A percentile compares a stretch with the other conserved stretches of the same genome.
Evolutionary conservation across 805 yeast species (phyloP).

Genomic region (Hermanozyma aechmeae): DNA sequence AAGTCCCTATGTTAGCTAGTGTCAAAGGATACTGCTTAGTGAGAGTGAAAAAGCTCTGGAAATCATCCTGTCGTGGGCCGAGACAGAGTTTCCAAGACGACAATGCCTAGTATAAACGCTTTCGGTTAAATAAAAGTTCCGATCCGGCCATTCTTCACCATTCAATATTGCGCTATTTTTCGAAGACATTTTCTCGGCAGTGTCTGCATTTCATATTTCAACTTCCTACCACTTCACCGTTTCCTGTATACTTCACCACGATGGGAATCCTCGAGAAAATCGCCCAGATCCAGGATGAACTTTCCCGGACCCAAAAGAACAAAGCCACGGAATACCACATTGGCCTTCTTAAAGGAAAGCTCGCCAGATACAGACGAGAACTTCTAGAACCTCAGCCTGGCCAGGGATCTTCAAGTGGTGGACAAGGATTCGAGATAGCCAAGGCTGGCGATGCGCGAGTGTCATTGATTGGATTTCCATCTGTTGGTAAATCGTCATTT

Average conservation of each 20-base stretch:
- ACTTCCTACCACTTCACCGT: background rate
- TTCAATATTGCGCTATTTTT: no score
- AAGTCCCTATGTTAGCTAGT: no score
- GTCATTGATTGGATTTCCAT: conserved; percentile 92
- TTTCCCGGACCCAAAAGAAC: conserved; percentile 91
- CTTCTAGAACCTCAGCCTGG: conserved; percentile 84
- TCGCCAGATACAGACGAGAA: conserved; percentile 88
- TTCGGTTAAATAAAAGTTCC: no score
- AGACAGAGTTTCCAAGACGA: no score
- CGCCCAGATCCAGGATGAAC: conserved; percentile 83
- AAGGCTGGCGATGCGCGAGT: conserved; percentile 96
- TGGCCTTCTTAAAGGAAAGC: conserved; percentile 88
- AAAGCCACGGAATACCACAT: conserved; percentile 97
- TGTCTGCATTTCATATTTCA: background rate
- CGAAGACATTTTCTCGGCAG: background rate
- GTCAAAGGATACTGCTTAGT: no score
- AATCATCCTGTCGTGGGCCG: no score
- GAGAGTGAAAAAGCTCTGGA: no score
- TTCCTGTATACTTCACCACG: conserved; percentile 2
- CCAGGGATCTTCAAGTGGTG: conserved; percentile 60
- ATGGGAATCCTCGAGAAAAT: conserved; percentile 52
- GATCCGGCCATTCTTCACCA: no score
- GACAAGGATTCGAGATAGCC: conserved; percentile 88
- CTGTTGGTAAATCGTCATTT: conserved; percentile 93
- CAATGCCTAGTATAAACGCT: no score